Evolutionary conservation across 2,329 filamentous ascomycete genomes (phyloP), one percentile per base, ranked within the genome.

Genomic region (Sclerotinia borealis): DNA sequence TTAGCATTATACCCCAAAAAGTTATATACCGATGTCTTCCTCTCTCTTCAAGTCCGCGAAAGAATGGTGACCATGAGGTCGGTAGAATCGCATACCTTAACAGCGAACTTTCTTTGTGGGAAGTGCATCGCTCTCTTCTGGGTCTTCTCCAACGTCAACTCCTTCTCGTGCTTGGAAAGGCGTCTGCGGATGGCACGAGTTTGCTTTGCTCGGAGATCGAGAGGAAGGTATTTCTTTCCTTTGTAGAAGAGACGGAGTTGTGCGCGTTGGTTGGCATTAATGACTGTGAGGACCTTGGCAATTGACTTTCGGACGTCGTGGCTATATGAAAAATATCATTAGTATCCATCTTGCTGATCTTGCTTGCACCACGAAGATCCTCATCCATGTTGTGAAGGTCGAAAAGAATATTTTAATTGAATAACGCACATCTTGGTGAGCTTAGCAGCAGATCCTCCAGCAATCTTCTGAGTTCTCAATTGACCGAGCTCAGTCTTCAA

Each of bases 271-370:
- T 96, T 98, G 82, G 92, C 90, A 87, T 98, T 99, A 89, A 99
- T 96, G 84, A 99, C 87, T 81, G 95, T 99, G 76, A 99, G 89
- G 82, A 97, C 91, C 78, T 93, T 93, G 78, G 95, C 96, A 82
- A 99, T 97, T 72, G 93, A 96, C 88, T 99, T 99, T 86, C 95
- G 93, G 80, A 99, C 86, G 81, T 99, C 96, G 85, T 96, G 92
- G 83, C 93, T 97, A 75, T 73, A 36, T 27, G 19, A 9, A 47
- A 41, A 22, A 34, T 25, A 19, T 29, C 19, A 36, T 58, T 34
- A 58, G 54, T 36, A 58, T 25, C 13, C n/a, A 58, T 58, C 8
- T 47, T 25, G 13, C 17, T 36, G 39, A 36, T 34, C 13, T 34
- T 25, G 29, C 13, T 34, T 25, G 29, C 6, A 50, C 34, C 22